These are phyloP conservation scores for Alternaria solani DNA, from an alignment of 2,329 filamentous ascomycete species.

Conservation along the genomic window DNA sequence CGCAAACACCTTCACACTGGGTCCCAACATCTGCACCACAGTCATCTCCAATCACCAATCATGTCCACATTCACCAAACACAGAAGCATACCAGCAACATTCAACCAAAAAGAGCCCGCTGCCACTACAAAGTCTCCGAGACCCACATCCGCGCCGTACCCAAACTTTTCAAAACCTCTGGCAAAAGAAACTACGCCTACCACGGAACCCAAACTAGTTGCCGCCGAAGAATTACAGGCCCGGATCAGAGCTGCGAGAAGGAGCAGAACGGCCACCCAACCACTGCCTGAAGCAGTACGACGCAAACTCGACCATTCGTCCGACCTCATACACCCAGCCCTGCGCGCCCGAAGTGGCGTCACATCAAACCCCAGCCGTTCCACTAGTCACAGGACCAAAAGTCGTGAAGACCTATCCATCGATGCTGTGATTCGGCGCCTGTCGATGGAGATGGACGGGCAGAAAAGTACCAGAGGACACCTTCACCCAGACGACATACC, in stretches of 20 bases:
- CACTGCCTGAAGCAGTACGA: slow-evolving; percentile 16
- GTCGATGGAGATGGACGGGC: slow-evolving; percentile 6
- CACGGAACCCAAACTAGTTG: slow-evolving; percentile 18
- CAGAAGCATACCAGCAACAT: slow-evolving; percentile 42
- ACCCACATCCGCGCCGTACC: slow-evolving; percentile 32
- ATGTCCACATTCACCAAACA: slow-evolving; percentile 47
- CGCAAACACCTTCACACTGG: not conserved
- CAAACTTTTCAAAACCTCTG: slow-evolving; percentile 20
- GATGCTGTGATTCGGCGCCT: slow-evolving; percentile 36
- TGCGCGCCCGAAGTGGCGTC: slow-evolving; percentile 17
- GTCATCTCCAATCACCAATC: not conserved
- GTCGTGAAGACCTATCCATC: slow-evolving; percentile 23
- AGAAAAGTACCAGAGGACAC: not conserved
- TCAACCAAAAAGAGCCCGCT: slow-evolving; percentile 34
- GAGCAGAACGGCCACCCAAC: slow-evolving; percentile 14
- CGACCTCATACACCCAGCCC: slow-evolving; percentile 19
- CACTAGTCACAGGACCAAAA: slow-evolving; percentile 12
- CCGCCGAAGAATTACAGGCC: slow-evolving; percentile 29
- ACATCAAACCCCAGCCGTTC: slow-evolving; percentile 1
- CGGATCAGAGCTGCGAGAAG: slow-evolving; percentile 32
- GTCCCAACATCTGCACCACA: not conserved
- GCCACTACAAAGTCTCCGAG: slow-evolving; percentile 21
- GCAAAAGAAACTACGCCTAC: not conserved
- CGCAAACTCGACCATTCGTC: slow-evolving; percentile 21
- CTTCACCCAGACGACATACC: slow-evolving; percentile 1